These are phyloP conservation scores for Ogataea angusta DNA, from an alignment of 805 yeast genomes.

Conservation along the genomic window DNA sequence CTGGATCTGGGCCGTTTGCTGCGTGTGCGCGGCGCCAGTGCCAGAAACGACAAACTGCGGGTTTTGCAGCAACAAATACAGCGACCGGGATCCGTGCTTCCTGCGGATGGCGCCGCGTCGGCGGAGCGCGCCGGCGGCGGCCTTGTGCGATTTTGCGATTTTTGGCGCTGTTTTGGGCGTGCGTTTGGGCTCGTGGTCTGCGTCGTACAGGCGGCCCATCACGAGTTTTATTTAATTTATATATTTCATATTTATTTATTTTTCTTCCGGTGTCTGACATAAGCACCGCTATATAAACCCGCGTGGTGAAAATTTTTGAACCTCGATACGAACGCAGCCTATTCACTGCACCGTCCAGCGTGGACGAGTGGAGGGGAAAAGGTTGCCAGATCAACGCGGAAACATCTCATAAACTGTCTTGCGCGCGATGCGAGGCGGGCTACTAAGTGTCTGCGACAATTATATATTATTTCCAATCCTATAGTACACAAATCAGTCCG, in stretches of 20 bases:
- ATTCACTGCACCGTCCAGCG: slow-evolving; percentile 42
- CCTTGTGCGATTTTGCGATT: neutral
- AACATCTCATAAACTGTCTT: slow-evolving; percentile 39
- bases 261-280: neutral
- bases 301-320: slow-evolving; percentile 5
- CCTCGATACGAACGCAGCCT: slow-evolving; percentile 41
- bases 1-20: neutral
- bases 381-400: slow-evolving; percentile 34
- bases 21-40: slow-evolving; percentile 6
- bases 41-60: slow-evolving; percentile 2
- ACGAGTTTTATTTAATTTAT: neutral
- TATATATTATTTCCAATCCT: slow-evolving; percentile 20
- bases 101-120: slow-evolving; percentile 6
- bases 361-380: slow-evolving; percentile 46
- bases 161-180: neutral
- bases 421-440: slow-evolving; percentile 29
- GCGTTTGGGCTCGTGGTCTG: slow-evolving; percentile 1
- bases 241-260: neutral
- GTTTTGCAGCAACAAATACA: neutral
- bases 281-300: slow-evolving; percentile 3
- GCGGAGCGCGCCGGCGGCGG: neutral
- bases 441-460: slow-evolving; percentile 38
- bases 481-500: slow-evolving; percentile 14
- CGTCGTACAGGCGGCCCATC: slow-evolving; percentile 3
- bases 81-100: neutral